Conservation (phyloP, 2,329 filamentous ascomycete genomes). For the Mollisiaceae sp. region DNA sequence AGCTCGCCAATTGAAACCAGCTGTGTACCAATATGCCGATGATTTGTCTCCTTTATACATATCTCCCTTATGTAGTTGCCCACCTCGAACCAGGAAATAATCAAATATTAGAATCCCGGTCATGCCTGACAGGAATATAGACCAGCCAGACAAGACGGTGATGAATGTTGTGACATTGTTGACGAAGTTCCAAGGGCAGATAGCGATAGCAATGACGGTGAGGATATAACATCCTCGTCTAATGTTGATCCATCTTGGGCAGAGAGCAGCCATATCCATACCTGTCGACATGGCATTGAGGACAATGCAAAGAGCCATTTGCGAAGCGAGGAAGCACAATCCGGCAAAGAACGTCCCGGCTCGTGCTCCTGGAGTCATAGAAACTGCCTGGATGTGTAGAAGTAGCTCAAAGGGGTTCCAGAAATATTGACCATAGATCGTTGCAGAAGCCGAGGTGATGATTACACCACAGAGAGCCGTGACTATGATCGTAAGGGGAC, state of each 20-base stretch:
- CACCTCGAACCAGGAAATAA: constrained; percentile 50
- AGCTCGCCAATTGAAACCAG: constrained; percentile 52
- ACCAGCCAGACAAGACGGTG: constrained; percentile 41
- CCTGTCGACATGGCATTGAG: constrained; percentile 43
- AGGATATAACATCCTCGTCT: constrained; percentile 52
- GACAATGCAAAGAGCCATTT: constrained; percentile 42
- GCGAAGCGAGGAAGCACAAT: constrained; percentile 43
- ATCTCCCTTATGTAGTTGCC: constrained; percentile 50
- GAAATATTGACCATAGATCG: constrained; percentile 44
- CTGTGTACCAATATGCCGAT: constrained; percentile 50
- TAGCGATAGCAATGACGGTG: constrained; percentile 47
- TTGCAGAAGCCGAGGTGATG: constrained; percentile 44
- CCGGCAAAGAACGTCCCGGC: constrained; percentile 47
- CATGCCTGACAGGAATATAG: constrained; percentile 55
- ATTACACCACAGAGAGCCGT: constrained; percentile 46
- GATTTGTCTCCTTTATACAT: constrained; percentile 47
- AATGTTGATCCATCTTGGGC: constrained; percentile 54
- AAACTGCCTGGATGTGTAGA: constrained; percentile 43
- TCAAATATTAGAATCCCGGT: constrained; percentile 52
- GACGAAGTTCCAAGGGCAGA: constrained; percentile 54
- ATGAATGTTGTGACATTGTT: constrained; percentile 51
- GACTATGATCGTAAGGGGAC: constrained; percentile 45
- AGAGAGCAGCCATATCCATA: constrained; percentile 54
- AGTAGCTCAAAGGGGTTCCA: constrained; percentile 49
- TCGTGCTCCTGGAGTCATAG: constrained; percentile 38